Percentiles rank a stretch among this genome's conserved stretches.
phyloP scores from a whole-genome alignment of 2,329 filamentous ascomycete genomes.

The Talaromyces sp. region DNA sequence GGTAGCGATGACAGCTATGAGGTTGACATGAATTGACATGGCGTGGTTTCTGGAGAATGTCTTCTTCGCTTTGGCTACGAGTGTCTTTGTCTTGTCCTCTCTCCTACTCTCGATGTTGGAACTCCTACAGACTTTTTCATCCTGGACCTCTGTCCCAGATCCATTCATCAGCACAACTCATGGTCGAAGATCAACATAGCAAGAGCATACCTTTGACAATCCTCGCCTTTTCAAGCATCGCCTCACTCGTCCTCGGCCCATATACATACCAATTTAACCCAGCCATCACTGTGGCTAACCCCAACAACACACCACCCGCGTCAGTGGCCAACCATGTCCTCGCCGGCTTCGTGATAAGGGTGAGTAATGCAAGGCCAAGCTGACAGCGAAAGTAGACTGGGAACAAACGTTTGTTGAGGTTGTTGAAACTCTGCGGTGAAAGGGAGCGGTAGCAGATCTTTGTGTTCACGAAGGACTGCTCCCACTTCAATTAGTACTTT shows the following conservation, averaged over 20 bases:
- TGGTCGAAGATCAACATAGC: neutral
- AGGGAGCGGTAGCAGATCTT: slow-evolving; percentile 38
- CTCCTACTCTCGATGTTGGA: neutral
- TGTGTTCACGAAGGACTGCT: slow-evolving; percentile 40
- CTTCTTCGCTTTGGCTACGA: slow-evolving; percentile 26
- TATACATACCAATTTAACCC: slow-evolving; percentile 36
- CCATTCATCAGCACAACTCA: no score
- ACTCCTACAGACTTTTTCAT: neutral
- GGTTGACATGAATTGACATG: slow-evolving; percentile 44
- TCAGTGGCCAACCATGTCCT: slow-evolving; percentile 28
- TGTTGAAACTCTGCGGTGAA: slow-evolving; percentile 37
- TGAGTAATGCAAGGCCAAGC: slow-evolving; percentile 33
- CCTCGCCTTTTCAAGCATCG: slow-evolving; percentile 31
- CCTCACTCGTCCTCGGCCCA: slow-evolving; percentile 35
- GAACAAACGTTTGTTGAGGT: slow-evolving; percentile 40
- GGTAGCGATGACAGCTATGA: slow-evolving; percentile 35
- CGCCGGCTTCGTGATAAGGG: slow-evolving; percentile 31
- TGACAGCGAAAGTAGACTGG: slow-evolving; percentile 41
- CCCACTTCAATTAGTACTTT: neutral
- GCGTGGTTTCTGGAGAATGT: slow-evolving; percentile 38
- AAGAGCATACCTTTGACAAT: slow-evolving; percentile 22
- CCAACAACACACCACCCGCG: slow-evolving; percentile 28
- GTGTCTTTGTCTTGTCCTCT: neutral
- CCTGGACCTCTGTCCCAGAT: neutral
- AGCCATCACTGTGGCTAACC: slow-evolving; percentile 30